These are phyloP conservation scores for Panaeolus cyanescens DNA, from an alignment of 768 basidiomycete species.

Conservation along the genomic window DNA sequence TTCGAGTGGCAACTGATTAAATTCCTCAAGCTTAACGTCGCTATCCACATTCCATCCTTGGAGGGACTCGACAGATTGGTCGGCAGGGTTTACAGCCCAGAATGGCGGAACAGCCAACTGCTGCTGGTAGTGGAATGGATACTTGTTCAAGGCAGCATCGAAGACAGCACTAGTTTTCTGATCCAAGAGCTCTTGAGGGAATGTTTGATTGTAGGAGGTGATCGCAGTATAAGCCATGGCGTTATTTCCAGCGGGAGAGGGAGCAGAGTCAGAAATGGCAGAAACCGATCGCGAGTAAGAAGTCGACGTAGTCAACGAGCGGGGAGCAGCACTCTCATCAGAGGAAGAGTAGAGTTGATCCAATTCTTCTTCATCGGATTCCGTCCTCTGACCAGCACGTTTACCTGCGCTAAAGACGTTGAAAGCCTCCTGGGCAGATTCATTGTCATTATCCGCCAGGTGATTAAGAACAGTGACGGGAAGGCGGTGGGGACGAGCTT, in stretches of 20 bases:
- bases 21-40: neutral
- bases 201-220: neutral
- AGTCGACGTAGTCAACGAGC: neutral
- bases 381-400: neutral
- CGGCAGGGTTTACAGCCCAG: neutral
- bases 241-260: neutral
- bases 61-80: neutral
- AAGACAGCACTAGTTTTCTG: neutral
- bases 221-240: neutral
- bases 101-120: neutral
- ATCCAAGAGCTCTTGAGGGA: neutral
- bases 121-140: neutral
- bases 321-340: neutral
- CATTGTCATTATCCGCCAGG: neutral
- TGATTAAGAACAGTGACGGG: neutral
- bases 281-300: too few relatives aligned
- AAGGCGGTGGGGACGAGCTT: neutral
- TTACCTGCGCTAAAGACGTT: neutral
- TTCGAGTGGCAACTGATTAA: neutral
- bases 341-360: neutral
- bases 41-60: neutral
- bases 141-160: neutral
- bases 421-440: neutral
- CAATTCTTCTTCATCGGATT: neutral
- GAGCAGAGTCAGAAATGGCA: too few relatives aligned